Base-by-base conservation (phyloP, 2,329 filamentous ascomycete species). In the Thelonectria rubi region DNA sequence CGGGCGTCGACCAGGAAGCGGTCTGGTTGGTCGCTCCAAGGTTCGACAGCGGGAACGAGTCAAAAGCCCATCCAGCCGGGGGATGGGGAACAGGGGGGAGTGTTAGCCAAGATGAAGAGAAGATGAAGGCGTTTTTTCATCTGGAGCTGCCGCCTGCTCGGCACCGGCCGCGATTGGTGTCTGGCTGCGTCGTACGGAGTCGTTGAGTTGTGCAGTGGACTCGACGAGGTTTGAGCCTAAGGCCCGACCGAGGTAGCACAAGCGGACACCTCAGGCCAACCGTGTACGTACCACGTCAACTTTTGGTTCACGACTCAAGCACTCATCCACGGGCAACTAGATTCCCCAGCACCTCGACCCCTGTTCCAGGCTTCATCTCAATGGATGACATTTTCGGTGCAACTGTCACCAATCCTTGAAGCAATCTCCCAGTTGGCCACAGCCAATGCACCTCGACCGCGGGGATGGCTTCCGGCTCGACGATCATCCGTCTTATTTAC, bases 401-500 rank as follows among this genome's bases (percentile, higher is more conserved):
- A 30, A 14, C 34, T 26, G 46, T 37, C 46, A 64, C 55, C 54
- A 45, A 47, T 60, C 60, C 55, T 54, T 48, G 45, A 60, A 45
- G 51, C 66, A 64, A 67, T 68, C 58, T 68, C 60, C 51, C 43
- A 42, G 12, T 17, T 17, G 17, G 15, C 45, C 21, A 46, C 18
- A 21, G 21, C 4, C 32, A 46, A 24, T 64, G 54, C 20, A 55
- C 20, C 43, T 63, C 37, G 42, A 43, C 18, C 37, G 51, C 61
- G 56, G 58, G 64, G 60, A 61, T 59, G 43, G 14, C 47, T 60
- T 66, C 58, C 65, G 60, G 56, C 39, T 51, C 48, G 65, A 37
- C 55, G 60, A 71, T 71, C 67, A 55, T 60, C 59, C 43, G 57
- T 58, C 61, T n/a, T 10, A 40, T 48, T 20, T 5, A 45, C 42